Base-by-base conservation (phyloP, 148 eudicot genomes). In the Drosera capensis region DNA sequence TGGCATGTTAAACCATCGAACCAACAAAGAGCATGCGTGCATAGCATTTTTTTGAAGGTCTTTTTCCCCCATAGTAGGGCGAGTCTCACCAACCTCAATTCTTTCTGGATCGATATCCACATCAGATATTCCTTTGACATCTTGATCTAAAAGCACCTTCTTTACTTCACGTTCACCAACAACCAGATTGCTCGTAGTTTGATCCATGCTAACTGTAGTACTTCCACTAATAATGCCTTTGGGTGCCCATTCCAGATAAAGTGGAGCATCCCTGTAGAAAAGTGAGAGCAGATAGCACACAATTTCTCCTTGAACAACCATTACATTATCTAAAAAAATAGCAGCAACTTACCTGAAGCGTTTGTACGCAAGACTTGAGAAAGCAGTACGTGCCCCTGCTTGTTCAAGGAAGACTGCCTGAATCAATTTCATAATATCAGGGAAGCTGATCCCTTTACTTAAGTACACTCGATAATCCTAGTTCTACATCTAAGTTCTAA, bases 211-310 rank as follows among this genome's bases (percentile, higher is more conserved):
- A 39, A 53, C 39, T 47, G 52, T 30, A 35, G 64, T 34, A 51
- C 58, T 58, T 58, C 48, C 77, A 64, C 53, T 60, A 29, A 88
- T 79, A 35, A 90, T 78, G 48, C 73, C 51, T 14, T 48, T 69
- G 48, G 95, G 99, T 49, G 99, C 93, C 99, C 95, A 84, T 66
- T 90, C 93, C 71, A 90, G 54, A 65, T 84, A 90, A 41, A 90
- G 52, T 14, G 88, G 93, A 56, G 74, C 74, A 55, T 76, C 99
- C 70, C 99, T 90, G 60, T 13, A 29, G 46, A 48, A 54, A 21
- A 22, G 46, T 20, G 8, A 43, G n/a, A 28, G 23, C 23, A 22
- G 13, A 14, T 19, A 43, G 20, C 20, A 34, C 12, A 15, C 35
- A 43, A 14, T 46, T 3, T 22, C 26, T 11, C 13, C 13, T 34